Evolutionary conservation across 2,329 filamentous ascomycete genomes (phyloP), one percentile per base, ranked within the genome.

Genomic region (Diatrype stigma): DNA sequence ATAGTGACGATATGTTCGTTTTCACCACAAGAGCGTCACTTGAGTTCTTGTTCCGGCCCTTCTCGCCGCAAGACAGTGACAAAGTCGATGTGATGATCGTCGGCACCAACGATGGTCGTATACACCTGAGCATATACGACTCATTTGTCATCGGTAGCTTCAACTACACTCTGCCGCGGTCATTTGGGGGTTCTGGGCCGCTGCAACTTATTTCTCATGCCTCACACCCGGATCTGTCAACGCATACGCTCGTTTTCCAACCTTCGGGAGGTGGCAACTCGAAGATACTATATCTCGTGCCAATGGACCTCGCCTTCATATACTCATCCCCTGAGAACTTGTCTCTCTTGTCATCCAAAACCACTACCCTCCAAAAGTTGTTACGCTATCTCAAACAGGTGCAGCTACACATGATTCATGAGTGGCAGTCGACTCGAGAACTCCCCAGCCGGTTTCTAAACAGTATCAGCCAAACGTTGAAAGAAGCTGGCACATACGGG

Each of bases 301-400:
- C 88, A 1, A 81, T 96, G 65, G 89, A 95, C 59, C 74, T 96
- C n/a, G 83, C 86, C 0, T 95, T 96, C 63, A 82, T 96, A 45
- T 84, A 85, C 3, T 85, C 85, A 14, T 86, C 85, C 2, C 89
- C 89, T 3, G 82, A 91, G 50, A 89, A 95, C 62, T 74, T 97
- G 2, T 89, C 92, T 26, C 77, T 96, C 4, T 77, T 97, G 12
- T 87, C 92, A 1, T 90, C 87, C 16, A 96, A 95, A 62, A 87
- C 90, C 4, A 95, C 92, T 0, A 89, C 90, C 42, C 71, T 97
- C 16, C 90, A 96, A 61, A 96, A 94, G 56, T 70, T 97, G 12
- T 73, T 96, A 7, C 80, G 90, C 46, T 97, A 99, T 64, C 79
- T 96, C 42, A 84, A 84, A 50, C 90, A 96, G 65, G 85, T 88